A percentile compares a stretch with the other conserved stretches of the same genome.
Conservation (phyloP, 805 yeast species). For the Starmerella roubikii region DNA sequence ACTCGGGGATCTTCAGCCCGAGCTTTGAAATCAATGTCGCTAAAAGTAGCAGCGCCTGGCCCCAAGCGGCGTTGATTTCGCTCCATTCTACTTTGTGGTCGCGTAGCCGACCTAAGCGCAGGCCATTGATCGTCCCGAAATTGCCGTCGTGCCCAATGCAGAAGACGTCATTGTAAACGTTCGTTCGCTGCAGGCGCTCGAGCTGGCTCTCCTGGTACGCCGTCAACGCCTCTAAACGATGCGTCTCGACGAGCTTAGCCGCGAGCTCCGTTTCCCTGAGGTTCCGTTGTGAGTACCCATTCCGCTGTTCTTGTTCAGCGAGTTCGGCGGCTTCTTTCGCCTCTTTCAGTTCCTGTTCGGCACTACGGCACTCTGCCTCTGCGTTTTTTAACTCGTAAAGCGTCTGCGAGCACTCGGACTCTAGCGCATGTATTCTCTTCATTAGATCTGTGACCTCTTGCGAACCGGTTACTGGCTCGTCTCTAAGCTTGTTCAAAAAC, state of each 20-base stretch:
- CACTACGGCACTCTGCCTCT: conserved; percentile 25
- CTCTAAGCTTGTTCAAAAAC: conserved; percentile 56
- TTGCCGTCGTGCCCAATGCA: conserved; percentile 71
- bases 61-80: conserved; percentile 83
- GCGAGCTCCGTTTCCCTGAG: conserved; percentile 39
- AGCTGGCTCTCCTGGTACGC: conserved; percentile 50
- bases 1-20: conserved; percentile 41
- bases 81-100: conserved; percentile 65
- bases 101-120: conserved; percentile 59
- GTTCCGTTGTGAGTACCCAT: conserved; percentile 42
- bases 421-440: conserved; percentile 35
- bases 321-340: conserved; percentile 29
- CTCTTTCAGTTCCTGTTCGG: conserved; percentile 30
- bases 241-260: conserved; percentile 40
- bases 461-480: conserved; percentile 35
- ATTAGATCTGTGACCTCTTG: conserved; percentile 35
- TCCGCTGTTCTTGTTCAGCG: conserved; percentile 28
- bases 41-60: conserved; percentile 61
- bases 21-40: conserved; percentile 50
- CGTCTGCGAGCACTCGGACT: conserved; percentile 27
- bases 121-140: conserved; percentile 77
- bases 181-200: conserved; percentile 57
- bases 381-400: conserved; percentile 28
- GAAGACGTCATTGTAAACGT: conserved; percentile 74
- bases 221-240: conserved; percentile 49